phyloP scores from a whole-genome alignment of 306 rosid genomes.

The Castanospermum australe region DNA sequence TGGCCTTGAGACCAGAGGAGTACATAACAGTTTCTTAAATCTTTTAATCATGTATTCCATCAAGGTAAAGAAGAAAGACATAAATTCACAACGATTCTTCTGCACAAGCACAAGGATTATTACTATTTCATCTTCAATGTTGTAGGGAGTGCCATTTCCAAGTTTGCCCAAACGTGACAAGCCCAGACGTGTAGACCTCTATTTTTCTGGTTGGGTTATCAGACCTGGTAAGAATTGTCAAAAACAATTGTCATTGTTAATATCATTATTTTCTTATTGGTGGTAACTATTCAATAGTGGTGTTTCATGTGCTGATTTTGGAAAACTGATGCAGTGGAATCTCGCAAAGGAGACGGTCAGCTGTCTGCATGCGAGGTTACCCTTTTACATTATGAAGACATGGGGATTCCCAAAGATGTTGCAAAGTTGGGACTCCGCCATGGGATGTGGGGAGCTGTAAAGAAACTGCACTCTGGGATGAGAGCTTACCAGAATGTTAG shows the following conservation, averaged over 20 bases:
- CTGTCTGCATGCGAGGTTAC: conserved; percentile 88
- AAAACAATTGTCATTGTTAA: not conserved
- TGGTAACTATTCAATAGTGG: not conserved
- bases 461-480: conserved; percentile 89
- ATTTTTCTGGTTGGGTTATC: conserved; percentile 92
- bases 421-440: conserved; percentile 97
- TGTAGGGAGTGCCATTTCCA: conserved; percentile 82
- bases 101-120: conserved; percentile 8
- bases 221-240: conserved; percentile 67
- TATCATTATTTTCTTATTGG: conserved; percentile 6
- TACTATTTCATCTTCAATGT: conserved; percentile 34
- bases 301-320: conserved; percentile 27
- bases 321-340: conserved; percentile 69
- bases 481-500: conserved; percentile 90
- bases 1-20: not conserved
- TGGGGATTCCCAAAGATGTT: conserved; percentile 99
- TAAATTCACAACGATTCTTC: not conserved
- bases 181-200: conserved; percentile 91
- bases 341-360: conserved; percentile 91
- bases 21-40: not conserved
- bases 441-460: conserved; percentile 99
- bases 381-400: conserved; percentile 90
- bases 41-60: not conserved
- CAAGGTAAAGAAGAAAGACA: not conserved
- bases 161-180: conserved; percentile 87